Evolutionary conservation across 2,329 filamentous ascomycete species (phyloP).

Genomic region (Epichloe gansuensis): DNA sequence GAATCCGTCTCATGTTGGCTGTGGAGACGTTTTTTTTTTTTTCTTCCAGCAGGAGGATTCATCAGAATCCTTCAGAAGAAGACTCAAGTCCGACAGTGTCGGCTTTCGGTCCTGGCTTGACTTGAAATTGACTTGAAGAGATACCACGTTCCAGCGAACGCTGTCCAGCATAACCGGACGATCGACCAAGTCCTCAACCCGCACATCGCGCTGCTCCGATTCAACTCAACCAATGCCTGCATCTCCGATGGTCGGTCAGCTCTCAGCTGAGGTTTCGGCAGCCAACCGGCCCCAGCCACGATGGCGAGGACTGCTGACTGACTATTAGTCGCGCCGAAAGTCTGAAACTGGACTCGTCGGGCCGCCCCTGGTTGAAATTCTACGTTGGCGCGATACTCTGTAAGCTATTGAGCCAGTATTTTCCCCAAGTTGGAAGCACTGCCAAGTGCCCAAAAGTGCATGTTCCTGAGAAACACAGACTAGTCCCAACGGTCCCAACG

Average conservation of each 20-base stretch:
- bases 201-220: not conserved
- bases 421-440: no score
- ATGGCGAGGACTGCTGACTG: not conserved
- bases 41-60: not conserved
- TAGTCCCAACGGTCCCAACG: no score
- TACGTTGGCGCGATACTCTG: not conserved
- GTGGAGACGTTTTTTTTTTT: no score
- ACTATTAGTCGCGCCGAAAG: not conserved
- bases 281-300: not conserved
- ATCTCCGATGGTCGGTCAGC: no score
- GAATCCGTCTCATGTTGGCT: no score
- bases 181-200: not conserved
- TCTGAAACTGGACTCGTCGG: not conserved
- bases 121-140: not conserved
- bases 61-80: not conserved
- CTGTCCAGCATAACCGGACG: not conserved
- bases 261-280: not conserved
- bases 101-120: not conserved
- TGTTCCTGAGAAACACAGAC: no score
- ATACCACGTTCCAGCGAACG: not conserved
- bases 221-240: no score
- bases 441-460: no score
- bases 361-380: not conserved
- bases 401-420: not conserved
- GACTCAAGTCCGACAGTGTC: not conserved